Conservation (phyloP, 2,329 filamentous ascomycete species). For the Teratosphaeria nubilosa region DNA sequence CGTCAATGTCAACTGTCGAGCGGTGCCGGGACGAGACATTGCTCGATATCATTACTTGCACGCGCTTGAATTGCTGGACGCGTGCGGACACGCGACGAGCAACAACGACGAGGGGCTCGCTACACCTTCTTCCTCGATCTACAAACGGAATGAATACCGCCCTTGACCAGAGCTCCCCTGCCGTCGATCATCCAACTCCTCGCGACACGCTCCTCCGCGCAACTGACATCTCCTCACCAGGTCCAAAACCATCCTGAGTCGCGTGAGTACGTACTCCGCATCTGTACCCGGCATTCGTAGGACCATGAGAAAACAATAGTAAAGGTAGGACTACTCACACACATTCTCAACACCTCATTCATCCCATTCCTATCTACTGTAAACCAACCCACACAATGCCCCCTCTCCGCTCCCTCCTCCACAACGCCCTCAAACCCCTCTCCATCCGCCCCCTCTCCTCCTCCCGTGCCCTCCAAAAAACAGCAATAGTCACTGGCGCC, state of each 20-base stretch:
- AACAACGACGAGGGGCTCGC: neutral
- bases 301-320: neutral
- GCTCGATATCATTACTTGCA: neutral
- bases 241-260: neutral
- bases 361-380: neutral
- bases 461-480: conserved; percentile 4
- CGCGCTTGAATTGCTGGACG: neutral
- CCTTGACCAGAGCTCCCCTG: neutral
- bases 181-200: neutral
- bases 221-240: neutral
- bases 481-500: conserved; percentile 28
- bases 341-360: neutral
- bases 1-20: conserved; percentile 63
- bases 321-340: neutral
- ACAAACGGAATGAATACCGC: neutral
- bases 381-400: neutral
- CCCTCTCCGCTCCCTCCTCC: neutral
- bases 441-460: neutral
- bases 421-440: neutral
- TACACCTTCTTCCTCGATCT: neutral
- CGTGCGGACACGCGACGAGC: neutral
- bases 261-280: neutral
- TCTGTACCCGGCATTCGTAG: neutral
- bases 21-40: conserved; percentile 44
- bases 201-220: neutral